Evolutionary conservation across 345 rosid genomes (phyloP).

Genomic region (Cardamine occulta): DNA sequence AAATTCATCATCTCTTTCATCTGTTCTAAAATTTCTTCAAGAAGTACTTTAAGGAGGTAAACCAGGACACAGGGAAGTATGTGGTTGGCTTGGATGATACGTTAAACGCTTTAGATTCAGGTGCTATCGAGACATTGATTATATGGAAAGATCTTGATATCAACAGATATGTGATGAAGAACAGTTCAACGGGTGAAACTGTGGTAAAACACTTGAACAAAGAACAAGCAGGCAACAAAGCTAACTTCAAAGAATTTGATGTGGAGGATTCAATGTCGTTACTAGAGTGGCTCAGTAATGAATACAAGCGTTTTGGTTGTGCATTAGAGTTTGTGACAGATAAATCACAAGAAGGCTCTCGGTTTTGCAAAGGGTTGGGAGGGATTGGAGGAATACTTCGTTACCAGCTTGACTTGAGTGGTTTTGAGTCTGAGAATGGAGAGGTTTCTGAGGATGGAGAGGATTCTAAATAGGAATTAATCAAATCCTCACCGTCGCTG

Average conservation of each 20-base stretch:
- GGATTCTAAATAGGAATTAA: too few species aligned
- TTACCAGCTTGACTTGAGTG: not conserved
- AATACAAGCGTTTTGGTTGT: not conserved
- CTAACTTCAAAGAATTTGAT: constrained; percentile 45
- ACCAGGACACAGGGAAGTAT: constrained; percentile 45
- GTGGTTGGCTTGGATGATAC: constrained; percentile 46
- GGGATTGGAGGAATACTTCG: not conserved
- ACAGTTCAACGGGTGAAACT: constrained; percentile 32
- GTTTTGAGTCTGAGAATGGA: not conserved
- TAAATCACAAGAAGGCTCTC: not conserved
- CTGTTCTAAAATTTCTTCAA: too few species aligned
- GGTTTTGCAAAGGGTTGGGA: not conserved
- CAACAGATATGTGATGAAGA: constrained; percentile 43
- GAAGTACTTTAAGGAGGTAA: constrained; percentile 45
- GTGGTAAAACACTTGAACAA: constrained; percentile 42
- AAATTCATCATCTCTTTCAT: too few species aligned
- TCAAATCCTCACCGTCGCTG: not conserved
- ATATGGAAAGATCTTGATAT: constrained; percentile 49
- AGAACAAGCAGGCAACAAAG: constrained; percentile 39
- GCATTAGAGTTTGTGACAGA: not conserved
- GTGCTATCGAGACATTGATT: constrained; percentile 40
- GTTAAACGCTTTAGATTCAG: constrained; percentile 45
- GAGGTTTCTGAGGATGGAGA: not conserved
- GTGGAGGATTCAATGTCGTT: constrained; percentile 42
- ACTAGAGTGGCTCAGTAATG: constrained; percentile 39